Base-by-base conservation (phyloP, 306 rosid species). In the Calophaca sinica region DNA sequence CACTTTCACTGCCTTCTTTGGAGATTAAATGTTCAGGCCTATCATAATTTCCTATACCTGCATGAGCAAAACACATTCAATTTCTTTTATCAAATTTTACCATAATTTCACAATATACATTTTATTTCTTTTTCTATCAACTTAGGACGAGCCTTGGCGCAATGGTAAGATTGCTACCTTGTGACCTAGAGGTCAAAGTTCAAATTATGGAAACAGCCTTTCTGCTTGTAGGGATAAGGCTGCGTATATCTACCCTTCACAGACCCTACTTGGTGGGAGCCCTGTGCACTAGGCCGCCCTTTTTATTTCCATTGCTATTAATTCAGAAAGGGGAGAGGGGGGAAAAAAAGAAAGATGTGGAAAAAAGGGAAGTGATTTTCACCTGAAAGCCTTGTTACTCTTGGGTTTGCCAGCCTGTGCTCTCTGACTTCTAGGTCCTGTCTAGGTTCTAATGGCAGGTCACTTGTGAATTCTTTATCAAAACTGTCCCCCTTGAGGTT, bases 401-500 rank as follows among this genome's bases (percentile, higher is more conserved):
- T 80, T 52, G 78, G 61, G 61, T 45, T 61, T 64, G 83, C 80
- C 3, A 76, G 10, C 50, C 55, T 83, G n/a, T 42, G 9, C 1
- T 50, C 70, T 66, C 3, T 68, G 38, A 36, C 26, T 15, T 77
- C 35, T 35, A 26, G 45, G 35, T n/a, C 55, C n/a, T 26, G 62
- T 50, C 28, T 68, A 13, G 36, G 71, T n/a, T 69, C 76, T 78
- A 54, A 79, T 7, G 55, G 9, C 79, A 78, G 89, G 75, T 59
- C 62, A 39, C n/a, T 61, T 44, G 79, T 65, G 61, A 92, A 89
- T 57, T 92, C 99, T 72, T 83, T 87, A 15, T 81, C 80, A 73
- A 89, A 87, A 81, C 88, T 86, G 9, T 85, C 98, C 2, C 84
- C 83, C 46, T 68, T 87, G 41, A 93, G 96, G 74, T 70, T 79